Percentiles rank a stretch among this genome's conserved stretches.
These are phyloP conservation scores for Adansonia gregorii DNA, from an alignment of 441 rosid genomes.

Conservation along the genomic window DNA sequence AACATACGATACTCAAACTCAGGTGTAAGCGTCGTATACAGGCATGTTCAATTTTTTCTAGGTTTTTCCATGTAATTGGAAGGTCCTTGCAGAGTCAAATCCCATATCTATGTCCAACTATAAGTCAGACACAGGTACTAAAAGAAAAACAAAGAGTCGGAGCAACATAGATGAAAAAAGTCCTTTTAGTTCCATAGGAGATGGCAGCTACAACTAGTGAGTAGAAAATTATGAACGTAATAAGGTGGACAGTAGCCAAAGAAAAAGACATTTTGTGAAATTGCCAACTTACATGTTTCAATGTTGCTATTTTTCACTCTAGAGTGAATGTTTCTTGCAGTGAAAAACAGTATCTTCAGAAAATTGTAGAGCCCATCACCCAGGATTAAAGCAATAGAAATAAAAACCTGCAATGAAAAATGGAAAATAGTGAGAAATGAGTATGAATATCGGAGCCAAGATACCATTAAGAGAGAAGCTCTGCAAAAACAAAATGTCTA, in stretches of 20 bases:
- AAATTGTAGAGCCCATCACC: conserved; percentile 97
- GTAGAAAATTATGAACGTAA: neutral
- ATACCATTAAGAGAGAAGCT: neutral
- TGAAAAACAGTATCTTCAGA: conserved; percentile 68
- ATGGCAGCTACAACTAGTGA: neutral
- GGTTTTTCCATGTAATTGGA: no score
- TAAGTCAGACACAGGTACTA: no score
- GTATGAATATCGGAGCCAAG: neutral
- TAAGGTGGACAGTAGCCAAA: neutral
- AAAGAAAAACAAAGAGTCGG: no score
- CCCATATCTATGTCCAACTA: no score
- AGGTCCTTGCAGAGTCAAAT: no score
- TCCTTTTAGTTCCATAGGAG: neutral
- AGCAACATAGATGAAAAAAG: neutral
- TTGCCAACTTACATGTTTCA: conserved; percentile 51
- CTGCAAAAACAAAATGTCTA: neutral
- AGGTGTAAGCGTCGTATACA: no score
- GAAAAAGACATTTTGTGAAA: neutral
- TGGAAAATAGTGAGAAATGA: conserved; percentile 13
- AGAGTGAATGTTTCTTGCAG: conserved; percentile 52
- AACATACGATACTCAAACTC: neutral
- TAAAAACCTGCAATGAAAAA: conserved; percentile 62
- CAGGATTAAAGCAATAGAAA: conserved; percentile 80
- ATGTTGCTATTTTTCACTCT: conserved; percentile 37
- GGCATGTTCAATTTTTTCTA: no score